Evolutionary conservation across 495 filamentous ascomycete species (phyloP).

Genomic region (Xylaria scruposa): DNA sequence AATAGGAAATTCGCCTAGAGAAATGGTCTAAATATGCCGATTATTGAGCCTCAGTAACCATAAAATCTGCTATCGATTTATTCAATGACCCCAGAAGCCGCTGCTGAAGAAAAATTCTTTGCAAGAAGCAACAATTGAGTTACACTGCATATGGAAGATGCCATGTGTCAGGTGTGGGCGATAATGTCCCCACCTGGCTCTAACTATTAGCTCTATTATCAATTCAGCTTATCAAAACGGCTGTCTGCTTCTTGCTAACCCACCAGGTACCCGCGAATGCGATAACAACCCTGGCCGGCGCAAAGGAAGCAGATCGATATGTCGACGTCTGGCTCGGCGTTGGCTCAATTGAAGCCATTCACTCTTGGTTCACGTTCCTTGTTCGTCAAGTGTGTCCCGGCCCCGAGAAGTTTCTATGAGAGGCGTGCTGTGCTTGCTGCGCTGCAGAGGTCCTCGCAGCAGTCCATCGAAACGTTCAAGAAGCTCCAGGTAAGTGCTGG

Average conservation of each 20-base stretch:
- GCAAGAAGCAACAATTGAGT: neutral
- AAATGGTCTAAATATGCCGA: neutral
- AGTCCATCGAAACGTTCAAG: conserved; percentile 78
- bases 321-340: conserved; percentile 30
- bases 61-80: neutral
- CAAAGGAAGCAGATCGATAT: conserved; percentile 23
- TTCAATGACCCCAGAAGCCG: neutral
- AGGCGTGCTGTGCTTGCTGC: conserved; percentile 73
- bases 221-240: neutral
- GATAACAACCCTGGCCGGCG: neutral
- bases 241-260: neutral
- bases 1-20: conserved; percentile 3
- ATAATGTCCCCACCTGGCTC: neutral
- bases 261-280: neutral
- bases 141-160: neutral
- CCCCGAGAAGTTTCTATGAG: conserved; percentile 69
- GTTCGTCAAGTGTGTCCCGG: conserved; percentile 69
- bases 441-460: conserved; percentile 68
- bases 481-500: conserved; percentile 64
- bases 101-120: neutral
- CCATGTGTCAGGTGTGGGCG: neutral
- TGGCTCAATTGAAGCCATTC: conserved; percentile 36
- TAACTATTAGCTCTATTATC: neutral
- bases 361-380: conserved; percentile 49
- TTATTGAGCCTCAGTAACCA: neutral